phyloP scores from a whole-genome alignment of 2,329 filamentous ascomycete species.

The Fusarium sarcochroum region DNA sequence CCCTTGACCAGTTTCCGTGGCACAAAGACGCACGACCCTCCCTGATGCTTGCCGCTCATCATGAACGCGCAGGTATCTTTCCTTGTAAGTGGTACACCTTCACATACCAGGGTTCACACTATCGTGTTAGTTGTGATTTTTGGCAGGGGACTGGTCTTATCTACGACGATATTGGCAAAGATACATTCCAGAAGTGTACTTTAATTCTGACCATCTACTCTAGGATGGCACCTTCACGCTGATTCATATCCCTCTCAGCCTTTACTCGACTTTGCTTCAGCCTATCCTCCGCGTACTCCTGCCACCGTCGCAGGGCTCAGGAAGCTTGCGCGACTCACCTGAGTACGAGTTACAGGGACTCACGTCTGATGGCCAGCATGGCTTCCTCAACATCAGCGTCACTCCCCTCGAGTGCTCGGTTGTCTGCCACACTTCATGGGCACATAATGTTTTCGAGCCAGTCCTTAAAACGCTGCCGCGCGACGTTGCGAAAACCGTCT shows the following conservation, averaged over 20 bases:
- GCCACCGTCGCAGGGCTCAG: slow-evolving; percentile 67
- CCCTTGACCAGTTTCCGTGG: slow-evolving; percentile 4
- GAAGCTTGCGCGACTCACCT: slow-evolving; percentile 54
- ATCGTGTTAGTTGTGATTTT: background rate
- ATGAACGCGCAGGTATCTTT: slow-evolving; percentile 73
- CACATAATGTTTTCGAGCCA: slow-evolving; percentile 81
- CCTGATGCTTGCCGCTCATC: slow-evolving; percentile 43
- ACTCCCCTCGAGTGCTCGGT: slow-evolving; percentile 94
- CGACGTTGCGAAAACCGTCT: slow-evolving; percentile 68
- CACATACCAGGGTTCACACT: background rate
- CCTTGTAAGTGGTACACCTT: slow-evolving; percentile 60
- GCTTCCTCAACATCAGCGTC: slow-evolving; percentile 93
- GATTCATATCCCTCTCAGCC: slow-evolving; percentile 87
- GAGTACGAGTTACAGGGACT: slow-evolving; percentile 62
- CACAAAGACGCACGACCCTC: slow-evolving; percentile 15
- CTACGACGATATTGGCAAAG: background rate
- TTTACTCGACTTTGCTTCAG: slow-evolving; percentile 85
- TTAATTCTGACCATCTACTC: slow-evolving; percentile 53
- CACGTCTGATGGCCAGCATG: slow-evolving; percentile 71
- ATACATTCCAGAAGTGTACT: slow-evolving; percentile 9
- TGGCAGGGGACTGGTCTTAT: background rate
- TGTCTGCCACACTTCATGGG: slow-evolving; percentile 84
- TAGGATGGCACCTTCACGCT: slow-evolving; percentile 90
- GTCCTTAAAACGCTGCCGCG: slow-evolving; percentile 74
- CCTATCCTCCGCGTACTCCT: slow-evolving; percentile 89